These are phyloP conservation scores for Auricularia sp. DNA, from an alignment of 768 basidiomycete species.

Conservation along the genomic window DNA sequence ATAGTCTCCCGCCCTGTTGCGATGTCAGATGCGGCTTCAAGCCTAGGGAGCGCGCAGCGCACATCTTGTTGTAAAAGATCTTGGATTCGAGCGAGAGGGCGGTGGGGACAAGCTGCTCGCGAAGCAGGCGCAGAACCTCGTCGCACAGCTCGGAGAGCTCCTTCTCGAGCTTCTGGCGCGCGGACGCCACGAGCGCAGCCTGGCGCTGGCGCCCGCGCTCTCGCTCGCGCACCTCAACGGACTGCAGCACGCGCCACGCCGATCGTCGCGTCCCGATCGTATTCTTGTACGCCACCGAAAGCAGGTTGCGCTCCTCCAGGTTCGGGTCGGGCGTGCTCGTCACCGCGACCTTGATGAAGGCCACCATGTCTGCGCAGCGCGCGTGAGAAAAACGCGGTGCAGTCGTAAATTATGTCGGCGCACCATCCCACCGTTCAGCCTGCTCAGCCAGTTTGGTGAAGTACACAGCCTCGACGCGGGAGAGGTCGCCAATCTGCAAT, in stretches of 20 bases:
- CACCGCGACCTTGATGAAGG: slow-evolving; percentile 98
- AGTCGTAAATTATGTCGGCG: slow-evolving; percentile 9
- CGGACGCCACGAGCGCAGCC: slow-evolving; percentile 94
- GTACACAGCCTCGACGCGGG: slow-evolving; percentile 96
- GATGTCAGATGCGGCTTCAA: background rate
- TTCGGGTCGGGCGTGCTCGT: slow-evolving; percentile 97
- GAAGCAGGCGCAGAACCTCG: slow-evolving; percentile 94
- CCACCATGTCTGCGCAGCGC: slow-evolving; percentile 73
- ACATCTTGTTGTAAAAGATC: slow-evolving; percentile 99
- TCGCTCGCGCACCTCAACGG: slow-evolving; percentile 99
- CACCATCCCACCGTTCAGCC: slow-evolving; percentile 98
- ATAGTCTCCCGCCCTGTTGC: slow-evolving; percentile 92
- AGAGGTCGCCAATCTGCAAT: slow-evolving; percentile 11
- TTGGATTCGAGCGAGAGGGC: slow-evolving; percentile 95
- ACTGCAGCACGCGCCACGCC: slow-evolving; percentile 96
- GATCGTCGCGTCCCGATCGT: slow-evolving; percentile 97
- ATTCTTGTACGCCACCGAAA: slow-evolving; percentile 99
- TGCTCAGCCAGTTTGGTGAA: slow-evolving; percentile 99
- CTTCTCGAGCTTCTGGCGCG: slow-evolving; percentile 94
- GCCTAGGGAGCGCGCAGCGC: slow-evolving; percentile 20
- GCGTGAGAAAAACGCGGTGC: too few species aligned
- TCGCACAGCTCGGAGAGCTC: slow-evolving; percentile 98
- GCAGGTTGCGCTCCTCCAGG: slow-evolving; percentile 95
- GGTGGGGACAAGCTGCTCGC: slow-evolving; percentile 95
- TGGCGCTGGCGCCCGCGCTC: slow-evolving; percentile 95